Evolutionary conservation across 179 eudicot species (phyloP).

Genomic region (Camellia oleifera): DNA sequence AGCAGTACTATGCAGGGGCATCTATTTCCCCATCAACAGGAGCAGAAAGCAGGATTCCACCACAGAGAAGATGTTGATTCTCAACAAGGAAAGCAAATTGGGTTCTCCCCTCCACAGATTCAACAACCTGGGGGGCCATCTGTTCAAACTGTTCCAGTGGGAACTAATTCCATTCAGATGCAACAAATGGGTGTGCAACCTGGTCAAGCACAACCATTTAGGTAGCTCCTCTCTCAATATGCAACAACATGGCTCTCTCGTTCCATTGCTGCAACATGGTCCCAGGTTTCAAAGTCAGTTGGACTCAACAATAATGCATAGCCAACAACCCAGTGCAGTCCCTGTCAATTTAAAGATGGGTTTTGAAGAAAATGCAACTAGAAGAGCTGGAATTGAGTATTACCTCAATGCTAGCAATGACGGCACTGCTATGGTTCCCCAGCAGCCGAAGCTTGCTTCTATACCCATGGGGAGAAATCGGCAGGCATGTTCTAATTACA

Average conservation of each 20-base stretch:
- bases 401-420: conserved; percentile 38
- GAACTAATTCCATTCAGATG: conserved; percentile 34
- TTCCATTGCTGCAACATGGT: conserved; percentile 41
- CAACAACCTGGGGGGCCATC: conserved; percentile 44
- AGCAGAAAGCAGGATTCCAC: conserved; percentile 29
- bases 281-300: conserved; percentile 56
- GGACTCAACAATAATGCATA: conserved; percentile 48
- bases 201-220: conserved; percentile 39
- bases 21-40: conserved; percentile 39
- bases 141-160: conserved; percentile 39
- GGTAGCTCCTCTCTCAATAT: conserved; percentile 43
- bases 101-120: conserved; percentile 39
- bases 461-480: conserved; percentile 67
- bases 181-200: conserved; percentile 46
- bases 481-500: conserved; percentile 49
- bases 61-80: conserved; percentile 52
- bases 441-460: conserved; percentile 74
- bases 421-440: conserved; percentile 46
- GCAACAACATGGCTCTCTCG: conserved; percentile 45
- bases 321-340: conserved; percentile 51
- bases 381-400: conserved; percentile 55
- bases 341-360: conserved; percentile 48
- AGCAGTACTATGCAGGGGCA: conserved; percentile 53
- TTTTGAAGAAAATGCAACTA: conserved; percentile 55
- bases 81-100: conserved; percentile 49